Percentiles rank a stretch among this genome's conserved stretches.
These are phyloP conservation scores for Monascus ruber DNA, from an alignment of 2,329 filamentous ascomycete species.

Conservation along the genomic window DNA sequence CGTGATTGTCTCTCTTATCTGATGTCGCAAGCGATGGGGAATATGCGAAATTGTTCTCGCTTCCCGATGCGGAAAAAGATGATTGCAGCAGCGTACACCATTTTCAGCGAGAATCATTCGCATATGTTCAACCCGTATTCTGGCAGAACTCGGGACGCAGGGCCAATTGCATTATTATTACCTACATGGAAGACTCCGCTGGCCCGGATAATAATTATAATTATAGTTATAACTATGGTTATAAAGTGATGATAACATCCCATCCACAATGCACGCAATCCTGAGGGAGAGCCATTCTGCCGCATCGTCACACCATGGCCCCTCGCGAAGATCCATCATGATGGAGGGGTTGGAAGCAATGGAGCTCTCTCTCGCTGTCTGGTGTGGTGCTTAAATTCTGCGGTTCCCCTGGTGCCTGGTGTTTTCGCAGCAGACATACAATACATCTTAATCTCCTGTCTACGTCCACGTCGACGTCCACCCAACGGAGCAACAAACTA, in stretches of 20 bases:
- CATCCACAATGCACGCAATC: background rate
- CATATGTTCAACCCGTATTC: too few relatives aligned
- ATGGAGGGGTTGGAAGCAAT: constrained; percentile 22
- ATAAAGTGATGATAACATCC: background rate
- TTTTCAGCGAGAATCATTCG: too few relatives aligned
- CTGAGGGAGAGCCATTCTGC: background rate
- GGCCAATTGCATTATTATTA: too few relatives aligned
- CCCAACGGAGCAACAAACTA: background rate
- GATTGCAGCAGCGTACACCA: too few relatives aligned
- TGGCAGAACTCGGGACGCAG: too few relatives aligned
- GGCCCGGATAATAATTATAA: too few relatives aligned
- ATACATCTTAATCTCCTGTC: background rate
- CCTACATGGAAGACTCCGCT: too few relatives aligned
- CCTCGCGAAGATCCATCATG: constrained; percentile 4
- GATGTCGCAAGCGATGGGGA: too few relatives aligned
- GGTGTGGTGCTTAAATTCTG: constrained; percentile 11
- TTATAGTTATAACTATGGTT: too few relatives aligned
- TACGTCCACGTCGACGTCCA: background rate
- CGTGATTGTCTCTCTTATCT: too few relatives aligned
- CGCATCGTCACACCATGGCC: constrained; percentile 14
- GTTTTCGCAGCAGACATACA: background rate
- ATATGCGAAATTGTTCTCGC: too few relatives aligned
- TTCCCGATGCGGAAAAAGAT: too few relatives aligned
- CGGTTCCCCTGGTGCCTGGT: background rate
- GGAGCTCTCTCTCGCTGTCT: constrained; percentile 26